Base-by-base conservation (phyloP, 495 filamentous ascomycete genomes). In the Penicillium coffeae region DNA sequence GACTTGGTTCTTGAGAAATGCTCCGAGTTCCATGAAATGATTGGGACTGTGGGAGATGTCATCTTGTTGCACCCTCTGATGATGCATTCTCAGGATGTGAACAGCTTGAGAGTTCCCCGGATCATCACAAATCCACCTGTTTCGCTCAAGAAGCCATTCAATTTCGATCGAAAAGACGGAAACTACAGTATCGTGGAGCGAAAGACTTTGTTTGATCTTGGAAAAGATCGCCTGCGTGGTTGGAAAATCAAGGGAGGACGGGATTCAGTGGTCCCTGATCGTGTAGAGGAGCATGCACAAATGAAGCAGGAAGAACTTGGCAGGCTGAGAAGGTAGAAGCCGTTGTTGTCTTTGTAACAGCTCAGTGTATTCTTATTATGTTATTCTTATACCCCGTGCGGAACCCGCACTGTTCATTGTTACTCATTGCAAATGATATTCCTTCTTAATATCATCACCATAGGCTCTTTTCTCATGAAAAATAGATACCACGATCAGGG, bases 51-150 rank as follows among this genome's bases (percentile, higher is more conserved):
- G 1, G 85, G 86, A 12, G 86, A 89, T 54, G 83, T 88, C 13
- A 79, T 81, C 50, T 68, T 89, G 16, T 62, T 89, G 50, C 86
- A 89, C 52, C 84, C 85, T 38, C 65, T 88, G n/a, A 89, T 86
- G 84, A 65, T 86, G 48, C 84, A 89, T 64, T 80, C 77, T 5
- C 77, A 80, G 16, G 81, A 79, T 8, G 72, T 72, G 47, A 88
- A 88, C 54, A 69, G 76, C 45, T 53, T 79, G 47, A 70, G 86
- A 27, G 69, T 66, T 21, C 70, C 79, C 6, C 72, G 85, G 13
- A 79, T 88, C 53, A 88, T 88, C 61, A 89, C 84, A 36, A 90
- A 89, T 58, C 84, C 85, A 14, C 80, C 82, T 0, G 82, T 87
- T 1, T 72, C 72, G 20, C 58, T 88, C 34, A 82, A 72, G 21